Percentiles rank a stretch among this genome's conserved stretches.
These are phyloP conservation scores for Mallotus repandus DNA, from an alignment of 441 rosid species.

Conservation along the genomic window DNA sequence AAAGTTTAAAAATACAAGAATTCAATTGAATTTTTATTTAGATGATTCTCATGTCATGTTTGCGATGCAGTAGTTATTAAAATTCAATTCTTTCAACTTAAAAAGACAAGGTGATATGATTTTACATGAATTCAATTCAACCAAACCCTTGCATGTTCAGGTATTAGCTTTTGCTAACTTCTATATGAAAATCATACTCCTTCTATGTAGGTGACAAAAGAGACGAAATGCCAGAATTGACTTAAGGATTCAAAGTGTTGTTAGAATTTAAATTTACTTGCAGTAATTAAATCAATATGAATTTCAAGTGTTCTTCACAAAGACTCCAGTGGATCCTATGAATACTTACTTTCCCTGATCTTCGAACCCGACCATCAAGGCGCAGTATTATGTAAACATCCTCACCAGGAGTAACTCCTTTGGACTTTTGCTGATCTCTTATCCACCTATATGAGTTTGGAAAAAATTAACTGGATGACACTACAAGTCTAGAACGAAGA, in stretches of 20 bases:
- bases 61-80: too few species aligned
- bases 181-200: background rate
- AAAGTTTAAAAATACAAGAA: too few species aligned
- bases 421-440: constrained; percentile 84
- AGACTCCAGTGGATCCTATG: background rate
- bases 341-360: constrained; percentile 79
- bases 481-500: constrained; percentile 8
- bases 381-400: constrained; percentile 85
- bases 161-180: background rate
- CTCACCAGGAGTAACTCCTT: constrained; percentile 81
- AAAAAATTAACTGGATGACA: constrained; percentile 11
- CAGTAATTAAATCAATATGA: too few species aligned
- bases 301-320: too few species aligned
- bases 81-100: too few species aligned
- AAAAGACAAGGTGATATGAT: too few species aligned
- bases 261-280: constrained; percentile 1
- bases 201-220: background rate
- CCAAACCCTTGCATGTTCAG: background rate
- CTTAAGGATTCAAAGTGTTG: background rate
- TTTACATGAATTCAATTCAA: too few species aligned
- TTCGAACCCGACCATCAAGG: constrained; percentile 93
- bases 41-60: too few species aligned
- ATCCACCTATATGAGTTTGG: constrained; percentile 64
- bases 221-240: background rate
- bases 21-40: too few species aligned